Evolutionary conservation across 768 basidiomycete species (phyloP).

Genomic region (Suillus alpinus): DNA sequence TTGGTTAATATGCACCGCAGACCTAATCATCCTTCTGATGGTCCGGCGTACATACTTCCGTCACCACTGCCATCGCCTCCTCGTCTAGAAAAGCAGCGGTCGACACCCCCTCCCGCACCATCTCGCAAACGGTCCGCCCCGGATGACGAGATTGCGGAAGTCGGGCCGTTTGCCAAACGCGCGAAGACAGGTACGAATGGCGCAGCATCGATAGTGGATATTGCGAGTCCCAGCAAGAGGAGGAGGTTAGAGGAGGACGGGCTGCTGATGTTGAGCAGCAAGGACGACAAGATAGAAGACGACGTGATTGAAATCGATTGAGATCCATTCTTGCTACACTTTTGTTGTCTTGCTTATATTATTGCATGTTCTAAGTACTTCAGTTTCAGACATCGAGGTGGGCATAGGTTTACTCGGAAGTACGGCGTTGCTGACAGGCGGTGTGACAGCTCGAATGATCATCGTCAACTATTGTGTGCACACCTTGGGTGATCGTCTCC

Average conservation of each 20-base stretch:
- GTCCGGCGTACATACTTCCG: constrained; percentile 60
- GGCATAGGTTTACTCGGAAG: neutral
- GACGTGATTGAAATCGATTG: constrained; percentile 60
- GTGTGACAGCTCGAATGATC: neutral
- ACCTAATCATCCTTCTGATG: constrained; percentile 52
- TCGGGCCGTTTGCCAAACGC: constrained; percentile 60
- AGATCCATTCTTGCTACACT: constrained; percentile 12
- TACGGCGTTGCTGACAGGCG: neutral
- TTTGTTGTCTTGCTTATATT: constrained; percentile 8
- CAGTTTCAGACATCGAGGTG: neutral
- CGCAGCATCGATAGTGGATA: constrained; percentile 14
- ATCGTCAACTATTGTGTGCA: neutral
- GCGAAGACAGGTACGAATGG: constrained; percentile 37
- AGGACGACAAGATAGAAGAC: constrained; percentile 48
- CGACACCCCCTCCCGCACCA: constrained; percentile 43
- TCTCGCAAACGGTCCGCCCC: constrained; percentile 56
- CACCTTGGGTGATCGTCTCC: neutral
- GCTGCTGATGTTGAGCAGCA: constrained; percentile 60
- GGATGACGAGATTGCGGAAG: constrained; percentile 55
- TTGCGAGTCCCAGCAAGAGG: constrained; percentile 60
- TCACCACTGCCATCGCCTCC: constrained; percentile 59
- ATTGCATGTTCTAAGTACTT: neutral
- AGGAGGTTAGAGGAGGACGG: constrained; percentile 72
- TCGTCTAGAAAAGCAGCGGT: constrained; percentile 35
- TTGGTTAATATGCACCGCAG: constrained; percentile 30